Base-by-base conservation (phyloP, 371 early-diverging fungal genomes). In the Circinella minor region DNA sequence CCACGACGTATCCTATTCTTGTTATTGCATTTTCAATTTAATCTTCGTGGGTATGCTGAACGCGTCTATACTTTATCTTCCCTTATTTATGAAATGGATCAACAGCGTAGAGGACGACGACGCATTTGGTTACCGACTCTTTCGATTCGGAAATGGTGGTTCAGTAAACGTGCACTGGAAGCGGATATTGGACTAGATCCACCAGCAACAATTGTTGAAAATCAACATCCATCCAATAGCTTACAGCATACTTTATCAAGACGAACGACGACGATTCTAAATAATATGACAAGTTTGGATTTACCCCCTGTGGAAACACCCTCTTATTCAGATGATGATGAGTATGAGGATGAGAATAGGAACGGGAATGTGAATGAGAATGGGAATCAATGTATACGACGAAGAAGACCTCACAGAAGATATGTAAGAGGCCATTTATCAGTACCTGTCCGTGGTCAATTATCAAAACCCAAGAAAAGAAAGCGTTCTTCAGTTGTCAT, bases 1-100 rank as follows among this genome's bases (percentile, higher is more conserved):
- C 84, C 84, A 7, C 68, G 77, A 14, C 74, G 84, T 4, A 75
- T 80, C n/a, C 61, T 84, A 27, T 80, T 84, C 39, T 18, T 84
- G 36, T 39, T 84, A 7, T 61, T 81, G 17, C 73, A 76, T 17
- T 84, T 81, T 66, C 84, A 84, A 36, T 84, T 77, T 61, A 78
- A 81, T 49, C 48, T 84, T 20, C 77, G 81, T n/a, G 55, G 70
- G 3, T 84, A 81, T 73, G 77, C 81, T 11, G 80, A 84, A 60
- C 71, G 67, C 10, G 68, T 81, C 0, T 84, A 81, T 14, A 84
- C 84, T 1, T 43, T 84, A 0, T 72, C 79, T 8, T 84, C 84
- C 1, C 69, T 80, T 13, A 66, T 81, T 13, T 81, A 80, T 54
- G 84, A 84, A 36, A 71, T 84, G 63, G 79, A 81, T 48, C 66